These are phyloP conservation scores for Camellia granthamiana DNA, from an alignment of 148 eudicot species.

Conservation along the genomic window DNA sequence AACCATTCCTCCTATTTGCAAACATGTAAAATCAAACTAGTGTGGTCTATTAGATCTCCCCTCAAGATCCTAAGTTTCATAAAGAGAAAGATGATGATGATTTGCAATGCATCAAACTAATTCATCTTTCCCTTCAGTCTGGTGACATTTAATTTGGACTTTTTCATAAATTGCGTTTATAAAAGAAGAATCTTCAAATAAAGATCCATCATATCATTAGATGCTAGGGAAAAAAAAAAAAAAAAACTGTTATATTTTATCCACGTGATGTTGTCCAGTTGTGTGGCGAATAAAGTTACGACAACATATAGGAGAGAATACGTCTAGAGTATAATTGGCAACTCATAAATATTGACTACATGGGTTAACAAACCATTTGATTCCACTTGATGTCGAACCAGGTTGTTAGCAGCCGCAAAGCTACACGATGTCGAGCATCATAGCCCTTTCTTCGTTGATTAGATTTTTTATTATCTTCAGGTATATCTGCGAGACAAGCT, in stretches of 20 bases:
- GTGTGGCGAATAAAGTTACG: background rate
- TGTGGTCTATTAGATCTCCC: background rate
- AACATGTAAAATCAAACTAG: background rate
- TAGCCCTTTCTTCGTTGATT: slow-evolving; percentile 59
- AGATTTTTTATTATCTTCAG: slow-evolving; percentile 46
- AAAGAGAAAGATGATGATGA: background rate
- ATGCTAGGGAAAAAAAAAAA: background rate
- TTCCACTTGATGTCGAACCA: slow-evolving; percentile 87
- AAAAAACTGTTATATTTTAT: background rate
- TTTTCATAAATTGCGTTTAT: background rate
- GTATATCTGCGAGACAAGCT: slow-evolving; percentile 70
- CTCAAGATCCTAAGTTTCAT: background rate
- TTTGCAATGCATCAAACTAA: slow-evolving; percentile 5
- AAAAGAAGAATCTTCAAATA: background rate
- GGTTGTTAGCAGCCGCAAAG: slow-evolving; percentile 71
- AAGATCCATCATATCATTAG: background rate
- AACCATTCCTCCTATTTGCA: background rate
- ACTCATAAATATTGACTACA: background rate
- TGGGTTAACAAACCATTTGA: slow-evolving; percentile 52
- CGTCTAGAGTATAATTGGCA: background rate
- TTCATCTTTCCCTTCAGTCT: background rate
- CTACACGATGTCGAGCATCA: slow-evolving; percentile 88
- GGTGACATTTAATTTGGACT: background rate
- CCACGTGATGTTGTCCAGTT: background rate
- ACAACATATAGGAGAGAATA: background rate